phyloP scores from a whole-genome alignment of 345 rosid genomes.

The Citrus hindsii region DNA sequence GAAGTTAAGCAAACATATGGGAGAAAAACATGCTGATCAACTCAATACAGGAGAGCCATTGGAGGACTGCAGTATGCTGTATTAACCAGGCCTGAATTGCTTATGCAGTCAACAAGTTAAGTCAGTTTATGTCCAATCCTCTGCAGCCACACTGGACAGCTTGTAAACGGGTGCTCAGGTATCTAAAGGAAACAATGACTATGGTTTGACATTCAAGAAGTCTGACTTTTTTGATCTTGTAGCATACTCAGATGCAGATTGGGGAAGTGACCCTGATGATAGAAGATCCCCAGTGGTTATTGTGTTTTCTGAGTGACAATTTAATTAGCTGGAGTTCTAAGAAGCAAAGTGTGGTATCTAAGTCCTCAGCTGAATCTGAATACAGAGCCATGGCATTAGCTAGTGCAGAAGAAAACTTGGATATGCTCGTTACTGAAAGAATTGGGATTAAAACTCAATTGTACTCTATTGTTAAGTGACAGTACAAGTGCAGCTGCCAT shows the following conservation, averaged over 20 bases:
- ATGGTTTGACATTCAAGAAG: background rate
- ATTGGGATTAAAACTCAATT: too few species aligned
- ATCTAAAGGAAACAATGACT: background rate
- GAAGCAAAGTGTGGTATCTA: background rate
- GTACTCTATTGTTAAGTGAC: too few species aligned
- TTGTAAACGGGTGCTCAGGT: background rate
- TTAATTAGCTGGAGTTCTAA: background rate
- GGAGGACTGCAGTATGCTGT: background rate
- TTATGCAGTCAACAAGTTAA: background rate
- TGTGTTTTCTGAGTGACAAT: background rate
- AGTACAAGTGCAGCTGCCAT: too few species aligned
- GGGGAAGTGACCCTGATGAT: background rate
- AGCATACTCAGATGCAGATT: background rate
- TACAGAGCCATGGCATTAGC: background rate
- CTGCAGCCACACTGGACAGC: background rate
- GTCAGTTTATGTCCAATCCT: background rate
- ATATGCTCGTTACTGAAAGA: too few species aligned
- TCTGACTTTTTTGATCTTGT: accelerated
- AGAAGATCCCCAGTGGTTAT: background rate
- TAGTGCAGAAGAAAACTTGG: too few species aligned
- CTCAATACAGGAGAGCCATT: background rate
- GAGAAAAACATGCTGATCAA: accelerated
- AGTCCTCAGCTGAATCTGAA: background rate
- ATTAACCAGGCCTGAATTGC: background rate
- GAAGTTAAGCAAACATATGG: background rate